These are phyloP conservation scores for Clarireedia paspali DNA, from an alignment of 2,329 filamentous ascomycete genomes.

Conservation along the genomic window DNA sequence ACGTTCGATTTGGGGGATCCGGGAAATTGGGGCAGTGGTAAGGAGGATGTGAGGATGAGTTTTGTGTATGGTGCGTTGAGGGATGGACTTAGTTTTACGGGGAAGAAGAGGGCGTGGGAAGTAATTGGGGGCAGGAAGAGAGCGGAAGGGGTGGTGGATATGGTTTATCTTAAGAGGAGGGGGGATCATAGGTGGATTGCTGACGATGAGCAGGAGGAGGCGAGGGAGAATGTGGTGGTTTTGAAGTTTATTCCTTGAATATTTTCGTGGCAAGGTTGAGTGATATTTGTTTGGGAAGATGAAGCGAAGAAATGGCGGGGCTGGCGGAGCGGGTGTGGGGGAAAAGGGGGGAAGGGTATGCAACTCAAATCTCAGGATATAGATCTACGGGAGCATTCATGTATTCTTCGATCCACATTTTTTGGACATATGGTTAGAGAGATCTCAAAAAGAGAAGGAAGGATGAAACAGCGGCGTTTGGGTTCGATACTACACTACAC, in stretches of 20 bases:
- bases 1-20: slow-evolving; percentile 27
- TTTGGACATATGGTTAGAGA: too few species aligned
- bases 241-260: slow-evolving; percentile 1
- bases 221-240: slow-evolving; percentile 24
- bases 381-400: background rate
- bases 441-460: too few species aligned
- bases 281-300: background rate
- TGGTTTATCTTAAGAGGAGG: slow-evolving; percentile 45
- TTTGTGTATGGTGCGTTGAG: slow-evolving; percentile 43
- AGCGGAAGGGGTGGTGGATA: slow-evolving; percentile 42
- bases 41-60: slow-evolving; percentile 19
- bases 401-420: too few species aligned
- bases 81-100: slow-evolving; percentile 38
- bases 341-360: background rate
- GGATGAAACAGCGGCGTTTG: too few species aligned
- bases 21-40: slow-evolving; percentile 4
- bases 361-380: background rate
- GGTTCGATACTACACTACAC: too few species aligned
- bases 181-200: slow-evolving; percentile 45
- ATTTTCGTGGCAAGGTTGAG: background rate
- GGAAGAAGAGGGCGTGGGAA: slow-evolving; percentile 45
- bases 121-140: slow-evolving; percentile 42
- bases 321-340: too few species aligned
- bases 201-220: slow-evolving; percentile 14
- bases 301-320: background rate